Evolutionary conservation across 495 filamentous ascomycete genomes (phyloP), one percentile per base, ranked within the genome.

Genomic region (Oidiodendron maius): DNA sequence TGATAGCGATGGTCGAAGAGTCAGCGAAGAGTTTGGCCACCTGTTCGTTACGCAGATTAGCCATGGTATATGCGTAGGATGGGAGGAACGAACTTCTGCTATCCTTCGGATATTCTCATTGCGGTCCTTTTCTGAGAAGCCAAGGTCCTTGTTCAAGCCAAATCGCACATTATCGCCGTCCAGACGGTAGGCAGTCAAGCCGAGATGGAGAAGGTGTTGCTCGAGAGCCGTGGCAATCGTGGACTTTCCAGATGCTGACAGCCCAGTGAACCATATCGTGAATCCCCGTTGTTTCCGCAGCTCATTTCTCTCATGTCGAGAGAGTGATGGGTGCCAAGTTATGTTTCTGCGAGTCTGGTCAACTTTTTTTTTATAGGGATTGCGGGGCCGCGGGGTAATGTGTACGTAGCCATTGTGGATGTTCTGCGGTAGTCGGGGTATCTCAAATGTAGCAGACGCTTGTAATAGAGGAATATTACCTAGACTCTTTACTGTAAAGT

Each of bases 141-240:
- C 91, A 25, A 97, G 78, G 72, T 98, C 91, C 66, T 90, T 90
- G 76, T 98, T 98, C 57, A 98, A 74, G 2, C 93, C 94, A 75
- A 96, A 96, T 49, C 93, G 91, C 60, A 98, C 83, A 73, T 98
- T 98, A 77, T 98, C 93, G 59, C 93, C 93, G 67, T 98, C 93
- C 15, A 98, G 83, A 1, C 94, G 81, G 74, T 98, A 98, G 46
- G 90, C 87, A 50, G 84, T 73, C 12, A 95, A 66, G 13, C 83
- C 82, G 15, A 83, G 74, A 61, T 93, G 89, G 42, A 98, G 81
- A 13, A 98, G 82, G 64, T 95, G 87, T 68, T 95, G 90, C 71
- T 98, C 93, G 15, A 97, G 86, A 16, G 93, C 93, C 15, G 88
- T 93, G 48, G 93, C 93, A 24, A 97, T 83, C 15, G 93, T 98